These are phyloP conservation scores for Pseudotsuga menziesii DNA, from an alignment of 75 land plant genomes.

Conservation along the genomic window DNA sequence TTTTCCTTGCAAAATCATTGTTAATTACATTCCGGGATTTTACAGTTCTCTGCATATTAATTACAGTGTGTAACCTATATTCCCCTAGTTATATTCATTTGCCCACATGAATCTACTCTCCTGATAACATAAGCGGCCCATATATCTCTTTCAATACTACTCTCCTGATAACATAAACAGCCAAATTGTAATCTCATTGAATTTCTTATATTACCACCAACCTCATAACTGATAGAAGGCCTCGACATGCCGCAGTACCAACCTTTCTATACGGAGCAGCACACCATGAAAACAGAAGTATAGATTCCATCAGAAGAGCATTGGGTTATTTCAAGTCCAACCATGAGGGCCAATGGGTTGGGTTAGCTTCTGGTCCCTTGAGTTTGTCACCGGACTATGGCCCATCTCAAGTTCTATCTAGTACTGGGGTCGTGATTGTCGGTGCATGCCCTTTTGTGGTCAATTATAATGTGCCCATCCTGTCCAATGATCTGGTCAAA, in stretches of 20 bases:
- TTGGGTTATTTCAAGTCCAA: constrained; percentile 83
- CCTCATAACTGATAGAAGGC: neutral
- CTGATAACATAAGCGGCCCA: too few relatives aligned
- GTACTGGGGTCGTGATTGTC: constrained; percentile 65
- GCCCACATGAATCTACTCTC: too few relatives aligned
- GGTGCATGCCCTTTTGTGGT: constrained; percentile 90
- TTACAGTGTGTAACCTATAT: too few relatives aligned
- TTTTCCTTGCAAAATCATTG: neutral
- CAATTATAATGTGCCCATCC: constrained; percentile 85
- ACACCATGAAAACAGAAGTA: constrained; percentile 40
- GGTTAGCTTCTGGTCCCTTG: constrained; percentile 28
- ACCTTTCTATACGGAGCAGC: constrained; percentile 89
- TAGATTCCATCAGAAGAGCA: constrained; percentile 69
- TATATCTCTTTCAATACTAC: too few relatives aligned
- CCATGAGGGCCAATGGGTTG: constrained; percentile 51
- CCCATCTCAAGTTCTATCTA: constrained; percentile 30
- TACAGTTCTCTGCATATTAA: too few relatives aligned
- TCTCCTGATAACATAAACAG: too few relatives aligned
- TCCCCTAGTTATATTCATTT: too few relatives aligned
- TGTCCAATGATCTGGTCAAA: constrained; percentile 40
- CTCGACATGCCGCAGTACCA: constrained; percentile 43
- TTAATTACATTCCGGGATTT: too few relatives aligned
- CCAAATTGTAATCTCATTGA: neutral
- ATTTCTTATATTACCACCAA: neutral
- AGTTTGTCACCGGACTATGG: constrained; percentile 64